Percentiles rank a stretch among this genome's conserved stretches.
Conservation (phyloP, 2,329 filamentous ascomycete genomes). For the Dichotomopilus funicola region DNA sequence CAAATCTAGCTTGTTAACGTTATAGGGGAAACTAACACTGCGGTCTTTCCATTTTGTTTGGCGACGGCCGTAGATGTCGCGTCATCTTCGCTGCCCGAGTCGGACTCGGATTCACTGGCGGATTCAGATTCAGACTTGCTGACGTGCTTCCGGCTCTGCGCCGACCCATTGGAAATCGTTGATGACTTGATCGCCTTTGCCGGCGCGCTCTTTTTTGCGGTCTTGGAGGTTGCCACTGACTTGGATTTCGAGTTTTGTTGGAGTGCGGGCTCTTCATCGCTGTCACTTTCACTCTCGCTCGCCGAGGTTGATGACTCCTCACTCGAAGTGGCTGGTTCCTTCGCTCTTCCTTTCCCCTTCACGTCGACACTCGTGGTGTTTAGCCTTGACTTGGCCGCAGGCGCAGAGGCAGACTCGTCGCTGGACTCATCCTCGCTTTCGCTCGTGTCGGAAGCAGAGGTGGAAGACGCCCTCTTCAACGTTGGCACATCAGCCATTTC, state of each 20-base stretch:
- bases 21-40: slow-evolving; percentile 10
- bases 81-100: slow-evolving; percentile 22
- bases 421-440: slow-evolving; percentile 13
- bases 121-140: slow-evolving; percentile 19
- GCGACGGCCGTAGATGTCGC: slow-evolving; percentile 34
- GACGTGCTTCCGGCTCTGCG: slow-evolving; percentile 20
- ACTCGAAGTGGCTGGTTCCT: slow-evolving; percentile 7
- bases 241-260: slow-evolving; percentile 17
- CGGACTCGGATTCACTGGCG: slow-evolving; percentile 7
- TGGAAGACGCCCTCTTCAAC: neutral
- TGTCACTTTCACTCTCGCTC: slow-evolving; percentile 9
- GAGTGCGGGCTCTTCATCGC: slow-evolving; percentile 19
- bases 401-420: slow-evolving; percentile 8
- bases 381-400: slow-evolving; percentile 7
- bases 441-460: slow-evolving; percentile 8
- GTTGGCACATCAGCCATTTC: slow-evolving; percentile 1
- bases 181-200: slow-evolving; percentile 6
- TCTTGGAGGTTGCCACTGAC: slow-evolving; percentile 13
- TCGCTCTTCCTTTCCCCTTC: neutral
- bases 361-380: slow-evolving; percentile 18
- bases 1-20: neutral
- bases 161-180: slow-evolving; percentile 5
- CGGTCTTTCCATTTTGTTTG: slow-evolving; percentile 20
- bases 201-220: slow-evolving; percentile 15
- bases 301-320: slow-evolving; percentile 1